A percentile compares a stretch with the other conserved stretches of the same genome.
Evolutionary conservation across 2,329 filamentous ascomycete genomes (phyloP).

Genomic region (Aureobasidium namibiae): DNA sequence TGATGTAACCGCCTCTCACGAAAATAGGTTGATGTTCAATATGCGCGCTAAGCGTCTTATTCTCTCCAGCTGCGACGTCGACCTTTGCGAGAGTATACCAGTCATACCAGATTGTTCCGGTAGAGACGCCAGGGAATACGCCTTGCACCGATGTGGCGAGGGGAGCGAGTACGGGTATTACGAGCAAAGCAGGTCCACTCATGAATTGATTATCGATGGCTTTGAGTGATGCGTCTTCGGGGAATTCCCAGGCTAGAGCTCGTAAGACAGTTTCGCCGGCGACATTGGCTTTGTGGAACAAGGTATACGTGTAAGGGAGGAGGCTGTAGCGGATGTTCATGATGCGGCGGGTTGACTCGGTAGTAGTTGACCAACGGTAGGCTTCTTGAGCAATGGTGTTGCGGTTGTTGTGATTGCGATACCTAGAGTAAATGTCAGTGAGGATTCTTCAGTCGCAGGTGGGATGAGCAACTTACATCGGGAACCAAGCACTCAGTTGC

Average conservation of each 20-base stretch:
- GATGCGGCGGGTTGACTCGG: slow-evolving; percentile 20
- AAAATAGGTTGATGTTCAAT: slow-evolving; percentile 19
- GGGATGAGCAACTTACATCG: slow-evolving; percentile 7
- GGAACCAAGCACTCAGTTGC: slow-evolving; percentile 22
- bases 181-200: slow-evolving; percentile 20
- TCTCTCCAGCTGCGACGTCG: slow-evolving; percentile 18
- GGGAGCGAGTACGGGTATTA: slow-evolving; percentile 21
- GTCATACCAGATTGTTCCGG: slow-evolving; percentile 23
- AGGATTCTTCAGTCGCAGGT: no score
- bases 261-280: slow-evolving; percentile 20
- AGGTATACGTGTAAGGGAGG: slow-evolving; percentile 22
- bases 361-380: slow-evolving; percentile 21
- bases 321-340: slow-evolving; percentile 23
- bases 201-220: slow-evolving; percentile 24
- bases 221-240: slow-evolving; percentile 19
- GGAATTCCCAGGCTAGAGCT: slow-evolving; percentile 22
- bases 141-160: slow-evolving; percentile 20
- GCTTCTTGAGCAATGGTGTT: slow-evolving; percentile 23
- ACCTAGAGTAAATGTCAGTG: slow-evolving; percentile 6
- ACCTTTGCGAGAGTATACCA: slow-evolving; percentile 20
- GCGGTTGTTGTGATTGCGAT: slow-evolving; percentile 22
- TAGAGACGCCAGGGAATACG: slow-evolving; percentile 21
- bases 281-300: slow-evolving; percentile 21
- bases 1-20: slow-evolving; percentile 20
- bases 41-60: slow-evolving; percentile 21